Percentiles rank a stretch among this genome's conserved stretches.
Evolutionary conservation across 176 grass and related monocot genomes (phyloP).

Genomic region (Cenchrus purpureus): DNA sequence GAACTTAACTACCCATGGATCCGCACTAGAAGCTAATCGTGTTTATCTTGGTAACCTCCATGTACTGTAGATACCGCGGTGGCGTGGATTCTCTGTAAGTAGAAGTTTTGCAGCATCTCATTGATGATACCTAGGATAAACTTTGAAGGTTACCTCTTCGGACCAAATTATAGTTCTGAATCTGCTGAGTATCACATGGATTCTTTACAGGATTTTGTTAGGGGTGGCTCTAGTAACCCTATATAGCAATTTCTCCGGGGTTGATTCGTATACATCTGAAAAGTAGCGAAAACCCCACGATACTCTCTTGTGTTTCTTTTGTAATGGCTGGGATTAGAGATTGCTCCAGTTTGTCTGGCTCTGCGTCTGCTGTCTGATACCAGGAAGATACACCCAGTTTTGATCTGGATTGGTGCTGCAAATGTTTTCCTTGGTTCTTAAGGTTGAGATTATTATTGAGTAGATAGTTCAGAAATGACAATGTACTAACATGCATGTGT

Average conservation of each 20-base stretch:
- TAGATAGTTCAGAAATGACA: neutral
- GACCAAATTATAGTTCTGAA: slow-evolving; percentile 5
- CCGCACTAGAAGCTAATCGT: slow-evolving; percentile 15
- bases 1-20: slow-evolving; percentile 38
- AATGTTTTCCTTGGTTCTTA: neutral
- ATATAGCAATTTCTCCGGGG: neutral
- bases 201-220: neutral
- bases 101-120: slow-evolving; percentile 40
- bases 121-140: neutral
- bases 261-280: neutral
- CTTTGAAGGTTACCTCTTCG: neutral
- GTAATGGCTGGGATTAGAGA: neutral
- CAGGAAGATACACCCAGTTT: neutral
- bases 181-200: neutral
- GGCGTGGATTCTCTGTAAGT: slow-evolving; percentile 15
- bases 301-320: neutral
- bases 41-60: slow-evolving; percentile 23
- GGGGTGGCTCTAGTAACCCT: neutral
- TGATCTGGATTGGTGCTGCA: neutral
- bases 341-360: neutral
- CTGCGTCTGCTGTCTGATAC: neutral
- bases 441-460: neutral
- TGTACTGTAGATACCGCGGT: neutral
- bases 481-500: too few species aligned
- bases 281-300: neutral